Evolutionary conservation across 176 grass and related monocot species (phyloP).

Genomic region (Rhipidocladum racemiflorum): DNA sequence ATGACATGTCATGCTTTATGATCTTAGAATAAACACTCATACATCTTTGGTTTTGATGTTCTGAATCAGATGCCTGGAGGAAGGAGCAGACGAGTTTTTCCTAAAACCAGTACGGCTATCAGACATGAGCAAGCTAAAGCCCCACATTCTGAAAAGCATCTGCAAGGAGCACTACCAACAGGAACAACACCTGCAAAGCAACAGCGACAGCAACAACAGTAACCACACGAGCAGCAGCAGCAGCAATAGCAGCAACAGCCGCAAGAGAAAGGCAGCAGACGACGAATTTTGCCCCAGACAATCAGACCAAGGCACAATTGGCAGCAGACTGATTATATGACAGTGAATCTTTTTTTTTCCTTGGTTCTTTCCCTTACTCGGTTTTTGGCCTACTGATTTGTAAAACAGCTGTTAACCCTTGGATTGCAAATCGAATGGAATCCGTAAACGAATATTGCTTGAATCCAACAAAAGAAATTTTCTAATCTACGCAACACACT

Average conservation of each 20-base stretch:
- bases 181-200: conserved; percentile 41
- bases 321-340: conserved; percentile 18
- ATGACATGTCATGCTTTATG: background rate
- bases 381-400: conserved; percentile 32
- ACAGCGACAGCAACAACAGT: conserved; percentile 36
- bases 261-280: conserved; percentile 67
- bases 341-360: background rate
- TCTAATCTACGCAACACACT: background rate
- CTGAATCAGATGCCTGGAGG: conserved; percentile 85
- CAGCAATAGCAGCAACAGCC: conserved; percentile 25
- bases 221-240: conserved; percentile 22
- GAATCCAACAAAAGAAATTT: background rate
- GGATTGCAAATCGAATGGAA: conserved; percentile 19
- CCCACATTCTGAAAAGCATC: conserved; percentile 73
- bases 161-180: conserved; percentile 54
- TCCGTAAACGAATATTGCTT: background rate
- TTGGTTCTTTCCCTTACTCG: background rate
- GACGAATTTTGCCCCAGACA: conserved; percentile 44
- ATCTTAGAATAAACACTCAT: background rate
- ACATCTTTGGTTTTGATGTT: background rate
- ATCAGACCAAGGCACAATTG: conserved; percentile 58
- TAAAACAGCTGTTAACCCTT: conserved; percentile 11
- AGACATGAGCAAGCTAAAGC: conserved; percentile 88
- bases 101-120: conserved; percentile 88
- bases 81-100: conserved; percentile 93